phyloP scores from a whole-genome alignment of 202 grass and related monocot species.

The Musa balbisiana region DNA sequence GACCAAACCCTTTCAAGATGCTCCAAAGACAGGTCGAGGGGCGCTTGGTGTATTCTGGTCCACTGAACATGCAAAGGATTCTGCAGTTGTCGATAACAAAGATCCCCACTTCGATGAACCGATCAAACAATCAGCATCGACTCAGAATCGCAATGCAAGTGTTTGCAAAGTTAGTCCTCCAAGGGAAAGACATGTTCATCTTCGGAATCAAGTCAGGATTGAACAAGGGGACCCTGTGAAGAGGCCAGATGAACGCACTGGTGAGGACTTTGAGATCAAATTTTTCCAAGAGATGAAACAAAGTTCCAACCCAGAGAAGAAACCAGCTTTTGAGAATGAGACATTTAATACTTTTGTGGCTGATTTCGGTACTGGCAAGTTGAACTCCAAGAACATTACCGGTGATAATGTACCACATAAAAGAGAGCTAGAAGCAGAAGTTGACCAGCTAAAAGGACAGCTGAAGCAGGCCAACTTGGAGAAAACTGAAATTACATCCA shows the following conservation, averaged over 20 bases:
- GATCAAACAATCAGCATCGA: conserved; percentile 22
- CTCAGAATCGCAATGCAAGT: conserved; percentile 31
- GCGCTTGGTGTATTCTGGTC: conserved; percentile 89
- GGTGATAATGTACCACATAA: conserved; percentile 28
- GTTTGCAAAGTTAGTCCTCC: conserved; percentile 26
- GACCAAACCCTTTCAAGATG: conserved; percentile 25
- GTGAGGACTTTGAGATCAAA: conserved; percentile 70
- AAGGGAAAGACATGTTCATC: conserved; percentile 1
- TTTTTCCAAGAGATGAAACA: conserved; percentile 73
- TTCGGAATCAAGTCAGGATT: background rate
- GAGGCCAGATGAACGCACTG: background rate
- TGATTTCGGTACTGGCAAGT: conserved; percentile 40
- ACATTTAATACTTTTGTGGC: conserved; percentile 40
- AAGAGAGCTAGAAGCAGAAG: conserved; percentile 54
- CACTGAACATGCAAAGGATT: conserved; percentile 72
- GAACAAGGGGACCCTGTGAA: conserved; percentile 18
- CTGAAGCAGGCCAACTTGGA: conserved; percentile 70
- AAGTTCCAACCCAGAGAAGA: conserved; percentile 40
- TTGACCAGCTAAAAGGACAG: conserved; percentile 70
- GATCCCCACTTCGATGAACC: conserved; percentile 44
- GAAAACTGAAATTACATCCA: conserved; percentile 72
- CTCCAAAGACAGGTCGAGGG: conserved; percentile 26
- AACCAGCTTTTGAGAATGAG: conserved; percentile 23
- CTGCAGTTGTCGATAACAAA: conserved; percentile 46
- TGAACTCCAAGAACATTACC: conserved; percentile 25